These are phyloP conservation scores for Juncus effusus DNA, from an alignment of 176 grass and related monocot genomes.

Conservation along the genomic window DNA sequence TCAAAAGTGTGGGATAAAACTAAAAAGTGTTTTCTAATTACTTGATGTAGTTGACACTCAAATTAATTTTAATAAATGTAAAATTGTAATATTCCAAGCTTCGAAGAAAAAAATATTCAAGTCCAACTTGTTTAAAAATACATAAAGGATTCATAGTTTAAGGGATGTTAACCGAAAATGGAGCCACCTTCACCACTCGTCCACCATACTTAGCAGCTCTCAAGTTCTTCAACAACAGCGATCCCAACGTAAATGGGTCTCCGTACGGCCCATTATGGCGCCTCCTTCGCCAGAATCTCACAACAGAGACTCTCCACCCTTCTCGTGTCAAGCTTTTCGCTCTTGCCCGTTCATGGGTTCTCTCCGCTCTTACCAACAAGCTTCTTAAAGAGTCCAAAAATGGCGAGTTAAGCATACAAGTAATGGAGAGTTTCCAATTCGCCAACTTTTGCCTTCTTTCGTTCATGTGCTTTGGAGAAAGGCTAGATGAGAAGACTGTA, in stretches of 20 bases:
- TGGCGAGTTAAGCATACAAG: not conserved
- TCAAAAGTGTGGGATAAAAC: too few species aligned
- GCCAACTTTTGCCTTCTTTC: slow-evolving; percentile 57
- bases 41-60: too few species aligned
- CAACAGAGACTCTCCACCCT: slow-evolving; percentile 38
- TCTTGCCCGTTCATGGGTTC: slow-evolving; percentile 33
- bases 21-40: too few species aligned
- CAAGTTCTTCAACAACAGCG: slow-evolving; percentile 25
- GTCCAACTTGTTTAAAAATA: too few species aligned
- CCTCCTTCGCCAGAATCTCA: slow-evolving; percentile 47
- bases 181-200: slow-evolving; percentile 31
- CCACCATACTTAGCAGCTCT: not conserved
- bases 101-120: too few species aligned
- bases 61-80: too few species aligned
- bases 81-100: too few species aligned
- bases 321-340: slow-evolving; percentile 39
- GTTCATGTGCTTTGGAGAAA: slow-evolving; percentile 69
- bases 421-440: slow-evolving; percentile 40
- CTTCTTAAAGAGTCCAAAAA: not conserved
- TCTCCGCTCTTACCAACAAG: slow-evolving; percentile 24
- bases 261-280: slow-evolving; percentile 49
- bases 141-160: too few species aligned
- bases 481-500: slow-evolving; percentile 40
- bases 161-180: slow-evolving; percentile 23
- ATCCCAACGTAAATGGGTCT: slow-evolving; percentile 22